These are phyloP conservation scores for Beauveria caledonica DNA, from an alignment of 2,329 filamentous ascomycete genomes.

Conservation along the genomic window DNA sequence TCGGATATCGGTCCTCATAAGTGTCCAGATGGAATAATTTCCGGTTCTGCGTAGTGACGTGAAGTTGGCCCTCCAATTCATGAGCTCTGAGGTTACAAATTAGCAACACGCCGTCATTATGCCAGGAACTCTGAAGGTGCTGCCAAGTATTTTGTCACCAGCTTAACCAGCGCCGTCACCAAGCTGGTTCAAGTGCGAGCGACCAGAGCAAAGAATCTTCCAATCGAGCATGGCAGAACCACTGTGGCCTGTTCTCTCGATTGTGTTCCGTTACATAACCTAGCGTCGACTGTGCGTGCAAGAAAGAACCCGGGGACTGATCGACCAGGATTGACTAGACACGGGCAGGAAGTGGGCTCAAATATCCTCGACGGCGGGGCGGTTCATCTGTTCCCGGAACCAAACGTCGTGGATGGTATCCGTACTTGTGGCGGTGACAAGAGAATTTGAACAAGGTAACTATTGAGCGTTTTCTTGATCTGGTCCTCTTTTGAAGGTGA, in stretches of 20 bases:
- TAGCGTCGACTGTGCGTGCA: background rate
- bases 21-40: too few relatives aligned
- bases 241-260: background rate
- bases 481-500: background rate
- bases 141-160: background rate
- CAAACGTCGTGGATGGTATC: background rate
- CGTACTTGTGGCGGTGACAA: background rate
- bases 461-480: background rate
- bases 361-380: conserved; percentile 2
- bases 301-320: conserved; percentile 5
- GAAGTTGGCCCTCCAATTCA: too few relatives aligned
- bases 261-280: background rate
- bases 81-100: too few relatives aligned
- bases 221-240: background rate
- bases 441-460: background rate
- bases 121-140: background rate
- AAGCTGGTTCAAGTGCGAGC: background rate
- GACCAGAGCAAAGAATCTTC: background rate
- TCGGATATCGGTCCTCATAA: background rate
- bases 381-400: conserved; percentile 3
- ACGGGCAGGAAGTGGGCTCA: background rate
- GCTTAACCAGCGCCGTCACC: background rate
- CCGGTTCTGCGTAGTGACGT: too few relatives aligned
- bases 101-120: background rate
- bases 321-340: background rate